Evolutionary conservation across 169 alveolate genomes (phyloP).

Genomic region (Besnoitia besnoiti): DNA sequence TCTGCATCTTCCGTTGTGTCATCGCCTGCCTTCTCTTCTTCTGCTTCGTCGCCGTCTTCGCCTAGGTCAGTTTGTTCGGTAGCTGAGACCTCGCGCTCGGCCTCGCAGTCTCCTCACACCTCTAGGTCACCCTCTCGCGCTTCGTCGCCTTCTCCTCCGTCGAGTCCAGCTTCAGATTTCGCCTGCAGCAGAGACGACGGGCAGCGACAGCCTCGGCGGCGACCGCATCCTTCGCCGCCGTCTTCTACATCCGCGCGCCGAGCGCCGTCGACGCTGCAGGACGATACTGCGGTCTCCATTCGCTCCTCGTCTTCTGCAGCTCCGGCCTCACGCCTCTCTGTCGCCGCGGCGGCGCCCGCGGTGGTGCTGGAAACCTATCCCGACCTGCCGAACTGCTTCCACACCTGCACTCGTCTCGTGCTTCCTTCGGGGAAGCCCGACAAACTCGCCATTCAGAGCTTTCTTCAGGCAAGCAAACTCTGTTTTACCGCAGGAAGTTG

Average conservation of each 20-base stretch:
- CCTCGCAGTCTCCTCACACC: background rate
- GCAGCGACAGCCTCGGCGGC: no score
- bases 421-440: background rate
- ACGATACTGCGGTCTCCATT: background rate
- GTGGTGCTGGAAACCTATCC: background rate
- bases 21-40: background rate
- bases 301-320: background rate
- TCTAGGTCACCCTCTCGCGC: background rate
- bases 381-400: background rate
- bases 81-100: background rate
- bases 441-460: background rate
- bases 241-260: no score
- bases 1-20: background rate
- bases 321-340: background rate
- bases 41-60: background rate
- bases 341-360: background rate
- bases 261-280: background rate
- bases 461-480: background rate
- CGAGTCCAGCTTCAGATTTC: background rate
- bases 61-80: background rate
- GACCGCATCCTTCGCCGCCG: no score
- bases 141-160: background rate
- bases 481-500: no score
- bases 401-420: background rate
- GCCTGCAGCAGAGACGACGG: background rate